Percentiles rank a stretch among this genome's conserved stretches.
phyloP scores from a whole-genome alignment of 1,284 basidiomycete genomes.

The Mycena sp. region DNA sequence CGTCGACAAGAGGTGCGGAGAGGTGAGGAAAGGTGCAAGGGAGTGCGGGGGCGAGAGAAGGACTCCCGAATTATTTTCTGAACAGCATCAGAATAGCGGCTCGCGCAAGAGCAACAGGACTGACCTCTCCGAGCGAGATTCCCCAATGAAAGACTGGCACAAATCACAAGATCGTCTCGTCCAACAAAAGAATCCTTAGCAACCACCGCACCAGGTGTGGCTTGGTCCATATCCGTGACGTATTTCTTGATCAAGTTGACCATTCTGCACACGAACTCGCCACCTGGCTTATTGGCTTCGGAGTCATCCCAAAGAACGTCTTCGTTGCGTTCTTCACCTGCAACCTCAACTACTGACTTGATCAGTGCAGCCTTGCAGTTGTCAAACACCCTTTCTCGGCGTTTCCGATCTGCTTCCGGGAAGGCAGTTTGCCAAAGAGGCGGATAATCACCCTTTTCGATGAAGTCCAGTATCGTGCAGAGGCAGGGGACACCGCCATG shows the following conservation, averaged over 20 bases:
- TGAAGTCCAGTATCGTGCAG: slow-evolving; percentile 71
- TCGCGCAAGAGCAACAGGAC: slow-evolving; percentile 15
- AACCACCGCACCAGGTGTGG: slow-evolving; percentile 15
- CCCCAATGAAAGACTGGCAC: slow-evolving; percentile 83
- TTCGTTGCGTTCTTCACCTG: slow-evolving; percentile 84
- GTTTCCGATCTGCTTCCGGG: slow-evolving; percentile 55
- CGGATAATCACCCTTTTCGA: slow-evolving; percentile 74
- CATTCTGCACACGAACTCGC: slow-evolving; percentile 78
- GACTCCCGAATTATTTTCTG: slow-evolving; percentile 73
- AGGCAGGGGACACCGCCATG: slow-evolving; percentile 69
- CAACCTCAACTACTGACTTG: slow-evolving; percentile 85
- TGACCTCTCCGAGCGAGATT: slow-evolving; percentile 84
- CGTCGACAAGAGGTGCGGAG: slow-evolving; percentile 57
- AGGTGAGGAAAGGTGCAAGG: slow-evolving; percentile 61
- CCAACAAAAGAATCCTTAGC: slow-evolving; percentile 36
- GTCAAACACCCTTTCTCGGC: slow-evolving; percentile 77
- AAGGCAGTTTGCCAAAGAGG: slow-evolving; percentile 64
- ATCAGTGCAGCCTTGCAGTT: slow-evolving; percentile 87
- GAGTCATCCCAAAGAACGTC: slow-evolving; percentile 77
- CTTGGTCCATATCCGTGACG: slow-evolving; percentile 46
- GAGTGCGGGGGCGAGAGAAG: slow-evolving; percentile 66
- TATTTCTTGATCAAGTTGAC: slow-evolving; percentile 78
- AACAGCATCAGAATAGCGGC: slow-evolving; percentile 13
- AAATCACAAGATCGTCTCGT: slow-evolving; percentile 84
- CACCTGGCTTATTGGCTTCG: slow-evolving; percentile 66